Conservation (phyloP, 2,329 filamentous ascomycete genomes). For the Stagonosporopsis vannaccii region DNA sequence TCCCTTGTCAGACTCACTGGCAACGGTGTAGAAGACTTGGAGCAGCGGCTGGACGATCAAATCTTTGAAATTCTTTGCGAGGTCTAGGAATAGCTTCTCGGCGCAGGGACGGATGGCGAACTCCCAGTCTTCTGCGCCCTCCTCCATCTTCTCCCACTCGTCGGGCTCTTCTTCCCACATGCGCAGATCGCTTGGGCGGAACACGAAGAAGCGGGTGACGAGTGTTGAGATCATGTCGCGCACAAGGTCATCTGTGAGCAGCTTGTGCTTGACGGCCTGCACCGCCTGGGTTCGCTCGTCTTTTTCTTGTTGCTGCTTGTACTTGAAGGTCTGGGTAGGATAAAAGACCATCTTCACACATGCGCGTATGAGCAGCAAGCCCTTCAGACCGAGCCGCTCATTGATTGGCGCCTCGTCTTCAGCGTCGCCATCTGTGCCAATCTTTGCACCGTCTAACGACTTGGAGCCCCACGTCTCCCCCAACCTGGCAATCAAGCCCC, state of each 20-base stretch:
- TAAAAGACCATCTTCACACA: constrained; percentile 87
- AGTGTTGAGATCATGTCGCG: constrained; percentile 82
- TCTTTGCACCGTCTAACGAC: constrained; percentile 49
- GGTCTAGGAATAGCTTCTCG: constrained; percentile 90
- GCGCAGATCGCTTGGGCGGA: constrained; percentile 82
- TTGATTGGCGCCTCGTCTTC: constrained; percentile 65
- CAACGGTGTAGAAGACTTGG: constrained; percentile 80
- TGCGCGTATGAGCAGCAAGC: constrained; percentile 79
- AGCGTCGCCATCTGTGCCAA: constrained; percentile 56
- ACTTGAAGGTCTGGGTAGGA: constrained; percentile 82
- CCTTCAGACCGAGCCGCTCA: constrained; percentile 83
- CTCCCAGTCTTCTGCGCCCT: constrained; percentile 82
- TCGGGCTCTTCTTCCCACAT: constrained; percentile 95
- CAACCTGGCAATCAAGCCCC: constrained; percentile 79
- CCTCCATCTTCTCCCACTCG: constrained; percentile 92
- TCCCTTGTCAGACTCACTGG: constrained; percentile 58
- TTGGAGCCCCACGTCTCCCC: constrained; percentile 73
- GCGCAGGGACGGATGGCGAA: constrained; percentile 92
- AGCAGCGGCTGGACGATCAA: constrained; percentile 81
- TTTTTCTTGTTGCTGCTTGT: constrained; percentile 75
- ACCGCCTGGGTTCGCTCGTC: constrained; percentile 77
- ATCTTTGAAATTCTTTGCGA: constrained; percentile 87
- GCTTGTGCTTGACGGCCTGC: constrained; percentile 71
- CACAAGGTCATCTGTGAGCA: constrained; percentile 80
- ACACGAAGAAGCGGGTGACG: constrained; percentile 87